Conservation (phyloP, 257 asterid genomes). For the Gentiana straminea region DNA sequence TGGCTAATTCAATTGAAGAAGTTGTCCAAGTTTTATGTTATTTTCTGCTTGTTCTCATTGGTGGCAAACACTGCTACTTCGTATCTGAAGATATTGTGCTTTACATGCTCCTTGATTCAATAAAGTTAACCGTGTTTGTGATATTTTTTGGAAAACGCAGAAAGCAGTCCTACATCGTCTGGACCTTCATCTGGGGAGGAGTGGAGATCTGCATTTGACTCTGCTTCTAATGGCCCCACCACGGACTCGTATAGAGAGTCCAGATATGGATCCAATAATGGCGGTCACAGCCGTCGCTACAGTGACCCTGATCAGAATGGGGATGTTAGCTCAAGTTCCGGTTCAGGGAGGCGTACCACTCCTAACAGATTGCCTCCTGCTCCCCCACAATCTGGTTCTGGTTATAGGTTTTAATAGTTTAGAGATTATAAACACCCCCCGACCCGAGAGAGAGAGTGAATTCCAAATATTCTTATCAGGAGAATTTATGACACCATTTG, state of each 20-base stretch:
- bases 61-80: too few relatives aligned
- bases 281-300: slow-evolving; percentile 57
- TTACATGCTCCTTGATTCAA: not conserved
- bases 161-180: slow-evolving; percentile 67
- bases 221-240: slow-evolving; percentile 56
- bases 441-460: slow-evolving; percentile 15
- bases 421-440: slow-evolving; percentile 18
- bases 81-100: not conserved
- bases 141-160: slow-evolving; percentile 24
- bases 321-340: slow-evolving; percentile 38
- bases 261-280: slow-evolving; percentile 31
- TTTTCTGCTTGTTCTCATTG: slow-evolving; percentile 1
- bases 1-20: too few relatives aligned
- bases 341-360: slow-evolving; percentile 74
- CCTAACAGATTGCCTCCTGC: slow-evolving; percentile 91
- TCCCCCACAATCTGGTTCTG: slow-evolving; percentile 73
- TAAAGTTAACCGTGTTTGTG: not conserved
- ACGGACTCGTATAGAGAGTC: slow-evolving; percentile 42
- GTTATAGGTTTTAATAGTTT: slow-evolving; percentile 50
- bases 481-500: slow-evolving; percentile 19
- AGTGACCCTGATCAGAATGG: slow-evolving; percentile 80
- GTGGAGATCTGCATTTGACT: slow-evolving; percentile 93
- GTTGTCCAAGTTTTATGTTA: too few relatives aligned
- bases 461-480: slow-evolving; percentile 35
- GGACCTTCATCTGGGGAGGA: slow-evolving; percentile 78